Percentiles rank a stretch among this genome's conserved stretches.
phyloP scores from a whole-genome alignment of 495 filamentous ascomycete species.

The Thermochaetoides thermophila region DNA sequence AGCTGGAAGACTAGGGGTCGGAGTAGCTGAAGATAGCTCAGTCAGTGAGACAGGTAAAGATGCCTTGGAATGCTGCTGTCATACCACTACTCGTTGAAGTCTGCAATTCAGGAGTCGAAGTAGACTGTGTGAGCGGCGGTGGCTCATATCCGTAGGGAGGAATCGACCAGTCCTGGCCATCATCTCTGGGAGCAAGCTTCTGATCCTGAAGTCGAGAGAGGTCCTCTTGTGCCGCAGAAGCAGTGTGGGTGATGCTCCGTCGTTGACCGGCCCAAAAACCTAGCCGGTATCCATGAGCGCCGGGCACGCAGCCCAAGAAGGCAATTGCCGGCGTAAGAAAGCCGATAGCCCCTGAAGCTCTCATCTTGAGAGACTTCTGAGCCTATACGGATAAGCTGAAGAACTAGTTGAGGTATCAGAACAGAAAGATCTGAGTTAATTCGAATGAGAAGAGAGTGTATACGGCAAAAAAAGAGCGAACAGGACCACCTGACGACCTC shows the following conservation, averaged over 20 bases:
- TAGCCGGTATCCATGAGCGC: conserved; percentile 14
- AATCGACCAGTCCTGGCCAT: conserved; percentile 23
- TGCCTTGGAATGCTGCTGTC: not conserved
- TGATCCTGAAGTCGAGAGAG: not conserved
- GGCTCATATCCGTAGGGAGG: conserved; percentile 31
- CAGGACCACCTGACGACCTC: no score
- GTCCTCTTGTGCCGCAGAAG: conserved; percentile 1
- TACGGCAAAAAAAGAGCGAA: no score
- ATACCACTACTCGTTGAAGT: conserved; percentile 1
- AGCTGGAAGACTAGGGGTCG: no score
- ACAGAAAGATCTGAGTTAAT: no score
- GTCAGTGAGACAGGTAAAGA: no score
- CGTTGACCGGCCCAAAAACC: conserved; percentile 15
- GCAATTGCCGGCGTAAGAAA: conserved; percentile 21
- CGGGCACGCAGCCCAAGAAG: conserved; percentile 18
- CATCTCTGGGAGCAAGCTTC: conserved; percentile 6
- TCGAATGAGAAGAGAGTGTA: no score
- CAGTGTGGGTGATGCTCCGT: conserved; percentile 8
- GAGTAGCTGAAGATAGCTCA: no score
- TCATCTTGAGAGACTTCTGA: conserved; percentile 21
- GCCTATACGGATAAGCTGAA: no score
- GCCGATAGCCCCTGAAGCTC: conserved; percentile 14
- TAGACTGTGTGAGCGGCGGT: conserved; percentile 9
- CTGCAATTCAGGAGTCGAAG: not conserved
- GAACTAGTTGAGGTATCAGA: no score